phyloP scores from a whole-genome alignment of 1,284 basidiomycete species.

The Ceratobasidium sp. region DNA sequence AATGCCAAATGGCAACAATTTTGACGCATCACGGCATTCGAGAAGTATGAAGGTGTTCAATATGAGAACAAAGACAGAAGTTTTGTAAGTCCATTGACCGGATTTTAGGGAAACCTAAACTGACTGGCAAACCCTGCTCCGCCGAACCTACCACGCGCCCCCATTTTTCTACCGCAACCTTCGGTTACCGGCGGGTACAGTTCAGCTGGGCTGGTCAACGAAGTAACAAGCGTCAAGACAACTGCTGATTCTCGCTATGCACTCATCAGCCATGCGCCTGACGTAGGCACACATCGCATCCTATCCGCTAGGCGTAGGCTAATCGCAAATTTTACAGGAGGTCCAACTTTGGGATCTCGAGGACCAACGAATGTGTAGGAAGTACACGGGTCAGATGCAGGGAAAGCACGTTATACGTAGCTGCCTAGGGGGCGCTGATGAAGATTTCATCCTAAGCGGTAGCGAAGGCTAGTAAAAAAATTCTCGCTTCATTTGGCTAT shows the following conservation, averaged over 20 bases:
- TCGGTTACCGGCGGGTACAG: conserved; percentile 55
- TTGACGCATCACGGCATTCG: conserved; percentile 20
- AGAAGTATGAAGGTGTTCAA: conserved; percentile 68
- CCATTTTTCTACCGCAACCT: background rate
- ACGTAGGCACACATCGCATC: conserved; percentile 65
- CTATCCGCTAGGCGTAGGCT: background rate
- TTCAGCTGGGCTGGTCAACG: conserved; percentile 69
- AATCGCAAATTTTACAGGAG: conserved; percentile 66
- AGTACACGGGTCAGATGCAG: conserved; percentile 85
- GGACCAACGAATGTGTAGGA: conserved; percentile 73
- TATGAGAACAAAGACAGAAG: conserved; percentile 61
- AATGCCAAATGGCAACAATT: conserved; percentile 30
- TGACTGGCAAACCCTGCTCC: conserved; percentile 31
- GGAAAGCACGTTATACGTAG: conserved; percentile 86
- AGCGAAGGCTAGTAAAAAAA: conserved; percentile 81
- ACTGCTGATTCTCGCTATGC: conserved; percentile 89
- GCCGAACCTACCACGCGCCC: conserved; percentile 19
- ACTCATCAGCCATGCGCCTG: conserved; percentile 86
- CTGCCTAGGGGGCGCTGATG: conserved; percentile 93
- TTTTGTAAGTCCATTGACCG: conserved; percentile 49
- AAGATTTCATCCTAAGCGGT: conserved; percentile 91
- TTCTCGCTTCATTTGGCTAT: background rate
- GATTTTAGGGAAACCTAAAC: background rate
- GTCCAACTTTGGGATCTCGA: conserved; percentile 87
- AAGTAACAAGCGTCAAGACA: conserved; percentile 88